Evolutionary conservation across 257 asterid genomes (phyloP), one percentile per base, ranked within the genome.

Genomic region (Linaria vulgaris): DNA sequence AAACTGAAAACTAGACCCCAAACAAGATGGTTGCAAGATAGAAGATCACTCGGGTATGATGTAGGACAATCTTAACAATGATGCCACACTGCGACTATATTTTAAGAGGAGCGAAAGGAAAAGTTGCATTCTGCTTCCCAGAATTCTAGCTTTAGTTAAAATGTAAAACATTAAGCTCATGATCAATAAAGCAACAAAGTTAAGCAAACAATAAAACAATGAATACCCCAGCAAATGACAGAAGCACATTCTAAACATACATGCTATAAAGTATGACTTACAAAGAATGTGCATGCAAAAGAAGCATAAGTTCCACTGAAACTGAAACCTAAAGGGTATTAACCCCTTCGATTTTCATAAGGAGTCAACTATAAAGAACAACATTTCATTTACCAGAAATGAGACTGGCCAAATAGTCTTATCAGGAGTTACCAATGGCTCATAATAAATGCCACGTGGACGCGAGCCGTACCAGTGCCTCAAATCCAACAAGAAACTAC

Each of bases 401-500:
- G 12, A 57, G 51, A 72, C 54, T 21, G 45, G 47, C 25, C 46
- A 6, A 59, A 17, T n/a, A 34, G 17, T n/a, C 61, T 22, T 8
- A 27, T 21, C 58, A 59, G 55, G 56, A 43, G 13, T 49, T n/a
- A 51, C 6, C 38, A 24, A 59, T 12, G 63, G 67, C 23, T 62
- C 64, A 45, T 30, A 41, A 59, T 45, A 54, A 56, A 20, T 57
- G 58, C 37, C 12, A 12, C 21, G 51, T 41, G 57, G 30, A 47
- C n/a, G n/a, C 7, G 16, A 41, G 53, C 9, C 17, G 3, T 20
- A 50, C 13, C 57, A 57, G 25, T 44, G 64, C 59, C 54, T 24
- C 44, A 56, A 55, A 12, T 27, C 12, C 59, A 20, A 52, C 25
- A 15, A 60, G 56, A n/a, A 55, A 59, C 48, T 7, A 34, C 8